Percentiles rank a stretch among this genome's conserved stretches.
phyloP scores from a whole-genome alignment of 345 rosid species.

The Rhizophora apiculata region DNA sequence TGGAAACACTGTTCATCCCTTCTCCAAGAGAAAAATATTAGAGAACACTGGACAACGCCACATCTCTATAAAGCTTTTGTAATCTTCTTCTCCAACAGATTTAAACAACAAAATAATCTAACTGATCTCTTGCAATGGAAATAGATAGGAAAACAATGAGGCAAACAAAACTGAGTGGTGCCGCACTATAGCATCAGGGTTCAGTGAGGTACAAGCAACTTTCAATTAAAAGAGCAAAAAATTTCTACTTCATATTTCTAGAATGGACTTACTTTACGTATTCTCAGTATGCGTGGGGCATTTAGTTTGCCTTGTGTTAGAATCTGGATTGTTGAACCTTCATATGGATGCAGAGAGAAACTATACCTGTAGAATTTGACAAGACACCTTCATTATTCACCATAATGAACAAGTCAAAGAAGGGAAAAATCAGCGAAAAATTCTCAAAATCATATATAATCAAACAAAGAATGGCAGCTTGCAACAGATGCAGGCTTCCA shows the following conservation, averaged over 20 bases:
- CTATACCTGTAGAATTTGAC: conserved; percentile 67
- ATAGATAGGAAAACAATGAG: too few relatives aligned
- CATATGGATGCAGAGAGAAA: conserved; percentile 91
- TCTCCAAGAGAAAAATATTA: too few relatives aligned
- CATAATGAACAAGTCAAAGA: too few relatives aligned
- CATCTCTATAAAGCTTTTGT: too few relatives aligned
- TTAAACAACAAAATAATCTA: too few relatives aligned
- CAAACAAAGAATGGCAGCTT: neutral
- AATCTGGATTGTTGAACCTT: conserved; percentile 79
- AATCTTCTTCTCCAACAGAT: too few relatives aligned
- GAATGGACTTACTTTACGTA: conserved; percentile 69
- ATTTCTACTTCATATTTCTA: neutral
- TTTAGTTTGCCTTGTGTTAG: conserved; percentile 95
- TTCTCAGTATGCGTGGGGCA: conserved; percentile 97
- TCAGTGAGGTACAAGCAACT: neutral
- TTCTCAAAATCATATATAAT: neutral
- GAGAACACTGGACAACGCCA: too few relatives aligned
- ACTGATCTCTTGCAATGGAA: too few relatives aligned
- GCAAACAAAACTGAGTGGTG: too few relatives aligned
- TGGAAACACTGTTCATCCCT: too few relatives aligned
- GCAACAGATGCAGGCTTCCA: neutral
- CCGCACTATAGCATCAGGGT: too few relatives aligned
- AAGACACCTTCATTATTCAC: neutral
- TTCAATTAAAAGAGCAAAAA: neutral
- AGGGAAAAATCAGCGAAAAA: neutral